phyloP scores from a whole-genome alignment of 495 filamentous ascomycete species.

The Jackrogersella minutella region DNA sequence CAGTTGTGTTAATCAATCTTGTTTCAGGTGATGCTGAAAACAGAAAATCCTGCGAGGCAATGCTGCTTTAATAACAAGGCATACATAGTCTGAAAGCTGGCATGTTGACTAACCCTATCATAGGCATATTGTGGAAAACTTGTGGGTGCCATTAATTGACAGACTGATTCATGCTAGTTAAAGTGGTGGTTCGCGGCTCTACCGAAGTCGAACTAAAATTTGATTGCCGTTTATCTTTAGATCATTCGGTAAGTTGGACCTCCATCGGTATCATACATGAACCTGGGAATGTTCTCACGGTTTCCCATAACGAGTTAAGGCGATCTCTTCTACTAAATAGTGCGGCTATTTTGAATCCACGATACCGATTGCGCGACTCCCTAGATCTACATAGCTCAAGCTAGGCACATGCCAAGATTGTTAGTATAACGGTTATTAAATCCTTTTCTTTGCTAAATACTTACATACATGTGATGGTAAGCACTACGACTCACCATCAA shows the following conservation, averaged over 20 bases:
- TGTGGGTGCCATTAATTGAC: neutral
- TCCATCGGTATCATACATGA: neutral
- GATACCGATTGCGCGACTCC: neutral
- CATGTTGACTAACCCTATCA: neutral
- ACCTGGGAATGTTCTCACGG: neutral
- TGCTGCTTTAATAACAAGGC: slow-evolving; percentile 14
- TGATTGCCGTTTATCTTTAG: slow-evolving; percentile 2
- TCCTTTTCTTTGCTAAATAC: slow-evolving; percentile 1
- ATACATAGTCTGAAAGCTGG: neutral
- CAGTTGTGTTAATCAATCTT: slow-evolving; percentile 26
- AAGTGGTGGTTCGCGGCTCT: neutral
- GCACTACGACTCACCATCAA: slow-evolving; percentile 2
- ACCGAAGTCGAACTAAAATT: neutral
- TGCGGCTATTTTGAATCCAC: neutral
- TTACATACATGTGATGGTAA: neutral
- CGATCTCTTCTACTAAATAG: neutral
- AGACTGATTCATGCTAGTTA: neutral
- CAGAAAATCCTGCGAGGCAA: slow-evolving; percentile 26
- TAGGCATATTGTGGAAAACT: neutral
- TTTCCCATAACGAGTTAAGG: neutral
- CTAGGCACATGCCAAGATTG: neutral
- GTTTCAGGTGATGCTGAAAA: slow-evolving; percentile 39
- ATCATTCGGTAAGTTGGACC: no score
- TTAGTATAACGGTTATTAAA: neutral
- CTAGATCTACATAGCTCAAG: neutral